phyloP scores from a whole-genome alignment of 2,329 filamentous ascomycete species.

The Penicillium janthinellum region DNA sequence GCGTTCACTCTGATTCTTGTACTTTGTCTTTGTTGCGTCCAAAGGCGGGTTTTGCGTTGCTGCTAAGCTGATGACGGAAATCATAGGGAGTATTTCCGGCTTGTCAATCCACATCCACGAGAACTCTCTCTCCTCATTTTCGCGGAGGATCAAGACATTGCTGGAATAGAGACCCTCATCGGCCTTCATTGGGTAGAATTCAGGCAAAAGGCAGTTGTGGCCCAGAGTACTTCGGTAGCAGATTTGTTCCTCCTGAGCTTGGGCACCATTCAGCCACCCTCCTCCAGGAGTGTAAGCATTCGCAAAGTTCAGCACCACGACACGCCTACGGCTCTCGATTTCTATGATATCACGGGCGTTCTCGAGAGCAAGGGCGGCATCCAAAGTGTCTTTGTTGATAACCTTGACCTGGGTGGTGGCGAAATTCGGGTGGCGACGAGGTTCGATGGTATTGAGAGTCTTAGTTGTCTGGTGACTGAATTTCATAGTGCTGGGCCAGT shows the following conservation, averaged over 20 bases:
- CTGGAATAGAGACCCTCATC: conserved; percentile 62
- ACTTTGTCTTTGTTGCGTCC: conserved; percentile 32
- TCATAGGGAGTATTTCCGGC: conserved; percentile 49
- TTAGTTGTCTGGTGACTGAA: neutral
- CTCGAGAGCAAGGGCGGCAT: conserved; percentile 53
- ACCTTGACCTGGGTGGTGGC: conserved; percentile 49
- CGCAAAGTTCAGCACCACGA: conserved; percentile 69
- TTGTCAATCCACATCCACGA: conserved; percentile 46
- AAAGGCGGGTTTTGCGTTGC: conserved; percentile 52
- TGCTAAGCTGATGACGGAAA: conserved; percentile 64
- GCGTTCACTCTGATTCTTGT: conserved; percentile 49
- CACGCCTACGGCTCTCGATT: conserved; percentile 38
- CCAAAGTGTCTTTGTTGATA: conserved; percentile 60
- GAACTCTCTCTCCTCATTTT: conserved; percentile 51
- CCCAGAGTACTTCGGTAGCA: conserved; percentile 61
- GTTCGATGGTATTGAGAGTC: neutral
- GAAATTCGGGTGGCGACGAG: conserved; percentile 36
- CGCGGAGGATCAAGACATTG: conserved; percentile 60
- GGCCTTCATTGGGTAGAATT: conserved; percentile 57
- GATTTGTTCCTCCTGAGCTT: conserved; percentile 70
- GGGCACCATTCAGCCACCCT: conserved; percentile 62
- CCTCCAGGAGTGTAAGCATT: conserved; percentile 62
- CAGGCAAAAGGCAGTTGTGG: conserved; percentile 39
- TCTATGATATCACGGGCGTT: conserved; percentile 23
- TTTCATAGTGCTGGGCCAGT: neutral